Percentiles rank a stretch among this genome's conserved stretches.
phyloP scores from a whole-genome alignment of 2,329 filamentous ascomycete genomes.

The Stromatinia cepivora region DNA sequence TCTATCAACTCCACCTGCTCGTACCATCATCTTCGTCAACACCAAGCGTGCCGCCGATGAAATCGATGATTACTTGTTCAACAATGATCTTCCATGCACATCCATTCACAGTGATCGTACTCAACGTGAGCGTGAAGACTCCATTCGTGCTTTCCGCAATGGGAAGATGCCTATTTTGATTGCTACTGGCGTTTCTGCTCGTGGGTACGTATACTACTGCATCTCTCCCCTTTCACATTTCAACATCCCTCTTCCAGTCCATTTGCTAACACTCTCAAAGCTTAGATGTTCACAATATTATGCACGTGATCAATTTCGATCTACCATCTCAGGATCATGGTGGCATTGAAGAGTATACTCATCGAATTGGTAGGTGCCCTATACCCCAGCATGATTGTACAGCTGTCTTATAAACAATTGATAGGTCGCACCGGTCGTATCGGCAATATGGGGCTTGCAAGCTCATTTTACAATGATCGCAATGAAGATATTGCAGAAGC shows the following conservation, averaged over 20 bases:
- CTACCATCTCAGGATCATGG: constrained; percentile 72
- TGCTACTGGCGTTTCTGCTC: constrained; percentile 81
- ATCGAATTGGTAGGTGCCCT: constrained; percentile 75
- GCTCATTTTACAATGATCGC: constrained; percentile 81
- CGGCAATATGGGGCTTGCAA: constrained; percentile 80
- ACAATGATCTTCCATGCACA: constrained; percentile 74
- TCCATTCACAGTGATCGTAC: constrained; percentile 88
- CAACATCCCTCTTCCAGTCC: neutral
- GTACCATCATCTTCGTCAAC: constrained; percentile 91
- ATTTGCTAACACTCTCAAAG: neutral
- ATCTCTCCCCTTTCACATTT: neutral
- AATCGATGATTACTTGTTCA: constrained; percentile 85
- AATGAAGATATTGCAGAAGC: constrained; percentile 72
- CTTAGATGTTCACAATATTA: constrained; percentile 82
- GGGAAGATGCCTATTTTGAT: constrained; percentile 78
- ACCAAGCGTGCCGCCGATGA: constrained; percentile 75
- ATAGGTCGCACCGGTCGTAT: constrained; percentile 89
- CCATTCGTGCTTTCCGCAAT: constrained; percentile 78
- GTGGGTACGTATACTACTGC: constrained; percentile 53
- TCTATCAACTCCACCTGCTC: constrained; percentile 65
- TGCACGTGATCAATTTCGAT: constrained; percentile 93
- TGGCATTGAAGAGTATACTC: constrained; percentile 91
- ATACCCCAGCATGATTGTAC: neutral
- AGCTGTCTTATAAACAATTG: constrained; percentile 26
- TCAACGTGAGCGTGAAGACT: constrained; percentile 88